Base-by-base conservation (phyloP, 2,329 filamentous ascomycete species). In the Tolypocladium sp. region DNA sequence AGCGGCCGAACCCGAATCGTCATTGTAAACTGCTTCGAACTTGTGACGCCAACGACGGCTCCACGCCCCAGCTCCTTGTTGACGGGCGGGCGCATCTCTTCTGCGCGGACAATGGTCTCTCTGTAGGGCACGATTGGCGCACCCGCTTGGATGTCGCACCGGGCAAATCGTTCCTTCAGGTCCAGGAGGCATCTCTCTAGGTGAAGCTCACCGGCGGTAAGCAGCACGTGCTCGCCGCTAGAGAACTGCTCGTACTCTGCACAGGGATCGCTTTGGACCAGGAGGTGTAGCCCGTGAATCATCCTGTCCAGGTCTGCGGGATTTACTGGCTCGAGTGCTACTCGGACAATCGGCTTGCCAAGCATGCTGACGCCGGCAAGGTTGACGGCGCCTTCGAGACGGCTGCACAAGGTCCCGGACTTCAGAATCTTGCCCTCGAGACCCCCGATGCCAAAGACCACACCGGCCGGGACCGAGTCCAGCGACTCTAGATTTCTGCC, bases 121-220 rank as follows among this genome's bases (percentile, higher is more conserved):
- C 92, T 83, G 73, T 96, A 99, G 0, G 94, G 94, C 17, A 99
- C 94, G 62, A 99, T 97, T 1, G 94, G 90, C 51, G 91, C 90
- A 59, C 94, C 92, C 35, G 91, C 91, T 69, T 97, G 93, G 57
- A 99, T 92, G 65, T 97, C 93, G 70, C 95, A 97, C 63, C 86
- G 88, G 7, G 94, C 93, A 70, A 96, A 99, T 6, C 94, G 82
- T 70, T 99, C 94, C 62, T 91, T 84, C 33, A 99, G 79, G 76
- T 99, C 94, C 57, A 94, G 96, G 60, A 99, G 74, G 70, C 94
- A 99, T 59, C 94, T 82, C 74, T 99, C 94, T 3, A 99, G 80
- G 75, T 99, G 94, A 64, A 99, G 71, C 73, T 99, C 94, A 58
- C 94, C 94, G 7, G 94, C 94, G 0, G 94, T 97, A 42, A 96